A percentile compares a stretch with the other conserved stretches of the same genome.
phyloP scores from a whole-genome alignment of 495 filamentous ascomycete genomes.

The Xylaria curta region DNA sequence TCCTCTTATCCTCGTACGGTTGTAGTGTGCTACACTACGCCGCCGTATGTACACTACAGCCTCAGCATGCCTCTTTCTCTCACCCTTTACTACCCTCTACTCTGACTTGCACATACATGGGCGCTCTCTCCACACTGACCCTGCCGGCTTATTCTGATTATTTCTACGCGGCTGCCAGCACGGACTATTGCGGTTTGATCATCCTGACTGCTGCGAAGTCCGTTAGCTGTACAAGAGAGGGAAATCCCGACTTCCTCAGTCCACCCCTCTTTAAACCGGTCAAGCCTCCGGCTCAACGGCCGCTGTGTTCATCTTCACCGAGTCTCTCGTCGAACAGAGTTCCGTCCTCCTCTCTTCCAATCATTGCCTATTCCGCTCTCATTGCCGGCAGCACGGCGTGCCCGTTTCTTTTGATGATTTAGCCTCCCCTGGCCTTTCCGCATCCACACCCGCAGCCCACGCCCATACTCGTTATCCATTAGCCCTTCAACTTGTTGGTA shows the following conservation, averaged over 20 bases:
- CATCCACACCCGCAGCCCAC: constrained; percentile 39
- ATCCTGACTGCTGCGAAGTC: constrained; percentile 18
- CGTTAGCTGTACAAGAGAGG: constrained; percentile 18
- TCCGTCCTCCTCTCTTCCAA: constrained; percentile 41
- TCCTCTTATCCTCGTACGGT: constrained; percentile 20
- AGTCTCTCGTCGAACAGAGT: constrained; percentile 37
- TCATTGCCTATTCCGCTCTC: constrained; percentile 39
- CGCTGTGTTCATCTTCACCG: constrained; percentile 41
- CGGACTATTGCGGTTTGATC: constrained; percentile 29
- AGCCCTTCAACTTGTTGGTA: constrained; percentile 15
- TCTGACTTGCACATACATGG: constrained; percentile 14
- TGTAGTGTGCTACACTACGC: constrained; percentile 6
- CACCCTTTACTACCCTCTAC: constrained; percentile 11
- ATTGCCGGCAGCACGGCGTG: constrained; percentile 40
- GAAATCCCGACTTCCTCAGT: constrained; percentile 31
- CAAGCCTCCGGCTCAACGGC: constrained; percentile 41
- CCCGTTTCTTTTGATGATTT: constrained; percentile 36
- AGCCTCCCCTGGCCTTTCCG: constrained; percentile 36
- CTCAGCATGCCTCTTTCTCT: constrained; percentile 21
- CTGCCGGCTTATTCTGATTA: constrained; percentile 1
- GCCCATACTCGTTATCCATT: constrained; percentile 4
- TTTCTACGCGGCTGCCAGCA: constrained; percentile 26
- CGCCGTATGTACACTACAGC: constrained; percentile 13
- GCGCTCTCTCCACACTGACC: constrained; percentile 19
- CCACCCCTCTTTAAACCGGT: constrained; percentile 48